These are phyloP conservation scores for Pyrenophora teres DNA, from an alignment of 2,329 filamentous ascomycete genomes.

Conservation along the genomic window DNA sequence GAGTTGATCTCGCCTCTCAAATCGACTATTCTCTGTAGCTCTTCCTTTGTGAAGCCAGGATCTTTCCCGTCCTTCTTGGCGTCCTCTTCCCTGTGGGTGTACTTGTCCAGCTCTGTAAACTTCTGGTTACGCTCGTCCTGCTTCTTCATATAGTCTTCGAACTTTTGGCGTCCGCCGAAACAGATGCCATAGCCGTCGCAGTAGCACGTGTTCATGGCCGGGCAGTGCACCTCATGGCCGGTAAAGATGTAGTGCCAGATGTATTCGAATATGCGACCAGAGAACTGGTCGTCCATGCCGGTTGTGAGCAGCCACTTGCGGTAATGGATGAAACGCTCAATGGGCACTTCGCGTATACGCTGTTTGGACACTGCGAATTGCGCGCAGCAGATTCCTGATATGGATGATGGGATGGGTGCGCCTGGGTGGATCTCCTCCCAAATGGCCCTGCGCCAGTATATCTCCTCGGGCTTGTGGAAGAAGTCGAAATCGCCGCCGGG, in stretches of 20 bases:
- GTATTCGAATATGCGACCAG: conserved; percentile 48
- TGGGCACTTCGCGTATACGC: conserved; percentile 55
- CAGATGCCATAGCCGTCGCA: conserved; percentile 69
- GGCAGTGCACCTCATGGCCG: conserved; percentile 46
- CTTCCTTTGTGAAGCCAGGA: conserved; percentile 24
- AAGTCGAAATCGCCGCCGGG: conserved; percentile 48
- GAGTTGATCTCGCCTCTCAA: conserved; percentile 26
- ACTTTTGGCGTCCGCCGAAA: conserved; percentile 58
- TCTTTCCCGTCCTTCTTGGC: conserved; percentile 37
- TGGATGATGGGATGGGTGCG: conserved; percentile 41
- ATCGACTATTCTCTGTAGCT: conserved; percentile 26
- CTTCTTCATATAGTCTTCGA: conserved; percentile 56
- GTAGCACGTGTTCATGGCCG: conserved; percentile 55
- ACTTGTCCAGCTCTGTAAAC: conserved; percentile 48
- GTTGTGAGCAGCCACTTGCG: conserved; percentile 57
- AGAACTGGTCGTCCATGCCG: conserved; percentile 45
- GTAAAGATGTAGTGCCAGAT: conserved; percentile 51
- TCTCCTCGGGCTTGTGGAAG: conserved; percentile 48
- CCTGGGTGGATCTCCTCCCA: conserved; percentile 52
- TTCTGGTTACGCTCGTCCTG: conserved; percentile 49
- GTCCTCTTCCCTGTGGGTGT: conserved; percentile 46
- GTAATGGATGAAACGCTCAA: conserved; percentile 58
- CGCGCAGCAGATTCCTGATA: conserved; percentile 59
- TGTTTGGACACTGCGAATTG: conserved; percentile 60
- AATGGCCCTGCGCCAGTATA: conserved; percentile 39